A percentile compares a stretch with the other conserved stretches of the same genome.
These are phyloP conservation scores for Hericium erinaceus DNA, from an alignment of 768 basidiomycete species.

Conservation along the genomic window DNA sequence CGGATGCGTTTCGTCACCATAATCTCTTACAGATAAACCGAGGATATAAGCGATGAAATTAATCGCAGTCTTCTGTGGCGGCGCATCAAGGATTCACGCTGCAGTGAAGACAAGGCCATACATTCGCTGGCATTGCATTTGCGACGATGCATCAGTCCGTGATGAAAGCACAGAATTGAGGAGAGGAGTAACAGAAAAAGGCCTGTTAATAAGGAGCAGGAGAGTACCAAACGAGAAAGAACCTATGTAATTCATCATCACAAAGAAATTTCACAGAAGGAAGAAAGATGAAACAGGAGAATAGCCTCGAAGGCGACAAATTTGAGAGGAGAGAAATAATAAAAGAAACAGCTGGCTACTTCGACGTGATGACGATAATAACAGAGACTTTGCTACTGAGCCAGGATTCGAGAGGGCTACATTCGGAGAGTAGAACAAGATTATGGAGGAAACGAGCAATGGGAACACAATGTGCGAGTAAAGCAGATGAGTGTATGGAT, in stretches of 20 bases:
- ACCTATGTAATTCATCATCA: slow-evolving; percentile 10
- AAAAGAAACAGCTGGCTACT: slow-evolving; percentile 5
- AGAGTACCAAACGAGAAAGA: neutral
- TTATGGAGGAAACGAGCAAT: neutral
- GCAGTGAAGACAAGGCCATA: neutral
- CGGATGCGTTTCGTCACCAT: no score
- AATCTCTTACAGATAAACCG: no score
- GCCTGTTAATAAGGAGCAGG: neutral
- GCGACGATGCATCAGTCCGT: neutral
- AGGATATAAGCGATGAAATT: no score
- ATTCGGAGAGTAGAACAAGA: neutral
- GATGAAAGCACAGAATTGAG: neutral
- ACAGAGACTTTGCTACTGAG: neutral
- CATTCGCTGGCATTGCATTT: neutral
- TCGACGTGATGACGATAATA: neutral
- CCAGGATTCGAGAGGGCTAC: neutral
- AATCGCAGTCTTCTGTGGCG: neutral
- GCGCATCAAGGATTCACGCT: no score
- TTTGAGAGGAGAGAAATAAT: slow-evolving; percentile 14
- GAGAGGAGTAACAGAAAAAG: neutral
- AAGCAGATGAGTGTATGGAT: neutral
- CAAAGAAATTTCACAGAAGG: slow-evolving; percentile 12
- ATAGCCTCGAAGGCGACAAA: neutral
- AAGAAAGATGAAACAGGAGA: slow-evolving; percentile 1
- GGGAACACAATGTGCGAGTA: neutral